Evolutionary conservation across 2,329 filamentous ascomycete genomes (phyloP).

Genomic region (Ascochyta viciae-villosae): DNA sequence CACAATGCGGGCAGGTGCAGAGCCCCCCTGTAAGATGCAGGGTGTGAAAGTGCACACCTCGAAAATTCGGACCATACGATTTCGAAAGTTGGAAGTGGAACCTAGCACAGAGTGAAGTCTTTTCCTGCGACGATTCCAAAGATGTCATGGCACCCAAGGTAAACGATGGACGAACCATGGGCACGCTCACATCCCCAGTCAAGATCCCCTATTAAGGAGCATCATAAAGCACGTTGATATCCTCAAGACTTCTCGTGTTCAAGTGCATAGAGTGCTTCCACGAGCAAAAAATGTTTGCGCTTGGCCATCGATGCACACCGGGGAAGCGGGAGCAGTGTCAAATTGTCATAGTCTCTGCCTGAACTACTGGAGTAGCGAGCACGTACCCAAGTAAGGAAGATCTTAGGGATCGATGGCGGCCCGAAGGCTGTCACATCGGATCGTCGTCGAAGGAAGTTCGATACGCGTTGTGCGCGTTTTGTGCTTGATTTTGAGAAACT

Average conservation of each 20-base stretch:
- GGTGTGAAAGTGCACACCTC: background rate
- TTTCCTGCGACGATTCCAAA: background rate
- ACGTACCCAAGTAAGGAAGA: background rate
- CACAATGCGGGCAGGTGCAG: slow-evolving; percentile 3
- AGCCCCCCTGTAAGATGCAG: background rate
- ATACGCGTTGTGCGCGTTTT: background rate
- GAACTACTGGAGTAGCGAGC: background rate
- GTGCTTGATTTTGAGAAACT: background rate
- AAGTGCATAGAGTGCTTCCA: background rate
- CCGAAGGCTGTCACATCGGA: background rate
- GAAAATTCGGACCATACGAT: background rate
- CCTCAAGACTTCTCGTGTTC: background rate
- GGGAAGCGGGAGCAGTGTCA: slow-evolving; percentile 11
- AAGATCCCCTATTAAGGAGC: background rate
- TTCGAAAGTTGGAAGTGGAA: background rate
- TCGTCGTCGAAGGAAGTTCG: background rate
- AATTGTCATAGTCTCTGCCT: background rate
- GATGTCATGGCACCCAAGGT: background rate
- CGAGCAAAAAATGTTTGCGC: background rate
- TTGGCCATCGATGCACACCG: background rate
- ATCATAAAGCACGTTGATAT: background rate
- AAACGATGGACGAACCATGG: background rate
- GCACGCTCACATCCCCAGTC: background rate
- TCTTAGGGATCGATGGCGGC: background rate
- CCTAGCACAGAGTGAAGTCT: background rate